A percentile compares a stretch with the other conserved stretches of the same genome.
phyloP scores from a whole-genome alignment of 441 rosid species.

The Adansonia madagascariensis region DNA sequence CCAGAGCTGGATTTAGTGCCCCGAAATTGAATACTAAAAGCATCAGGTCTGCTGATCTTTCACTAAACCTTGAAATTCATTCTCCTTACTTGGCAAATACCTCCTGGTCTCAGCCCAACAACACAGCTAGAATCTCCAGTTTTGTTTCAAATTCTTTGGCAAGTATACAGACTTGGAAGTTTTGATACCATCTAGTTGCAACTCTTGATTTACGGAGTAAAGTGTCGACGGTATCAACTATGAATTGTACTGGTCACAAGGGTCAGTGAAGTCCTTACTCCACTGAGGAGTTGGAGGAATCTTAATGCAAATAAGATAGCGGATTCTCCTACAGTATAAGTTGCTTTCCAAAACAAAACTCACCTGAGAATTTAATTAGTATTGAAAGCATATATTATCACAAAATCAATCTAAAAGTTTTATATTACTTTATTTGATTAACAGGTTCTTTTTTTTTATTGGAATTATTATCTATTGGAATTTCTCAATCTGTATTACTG shows the following conservation, averaged over 20 bases:
- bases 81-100: conserved; percentile 65
- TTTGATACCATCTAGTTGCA: conserved; percentile 5
- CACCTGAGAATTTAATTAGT: not conserved
- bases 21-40: conserved; percentile 63
- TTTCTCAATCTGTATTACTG: conserved; percentile 25
- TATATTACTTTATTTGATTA: not conserved
- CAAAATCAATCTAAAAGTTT: not conserved
- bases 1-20: conserved; percentile 72
- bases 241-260: not conserved
- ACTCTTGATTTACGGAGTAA: conserved; percentile 7
- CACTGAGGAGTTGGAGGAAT: not conserved
- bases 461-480: conserved; percentile 11
- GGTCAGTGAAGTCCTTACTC: not conserved
- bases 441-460: not conserved
- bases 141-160: conserved; percentile 69
- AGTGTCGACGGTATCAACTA: not conserved
- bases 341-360: not conserved
- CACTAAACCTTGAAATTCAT: conserved; percentile 45
- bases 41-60: conserved; percentile 52
- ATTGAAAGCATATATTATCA: not conserved
- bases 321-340: not conserved
- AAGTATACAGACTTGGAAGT: conserved; percentile 30
- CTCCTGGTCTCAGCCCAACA: conserved; percentile 79
- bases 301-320: not conserved
- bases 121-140: conserved; percentile 69